Percentiles rank a stretch among this genome's conserved stretches.
phyloP scores from a whole-genome alignment of 768 basidiomycete species.

The Auriculariales sp. region DNA sequence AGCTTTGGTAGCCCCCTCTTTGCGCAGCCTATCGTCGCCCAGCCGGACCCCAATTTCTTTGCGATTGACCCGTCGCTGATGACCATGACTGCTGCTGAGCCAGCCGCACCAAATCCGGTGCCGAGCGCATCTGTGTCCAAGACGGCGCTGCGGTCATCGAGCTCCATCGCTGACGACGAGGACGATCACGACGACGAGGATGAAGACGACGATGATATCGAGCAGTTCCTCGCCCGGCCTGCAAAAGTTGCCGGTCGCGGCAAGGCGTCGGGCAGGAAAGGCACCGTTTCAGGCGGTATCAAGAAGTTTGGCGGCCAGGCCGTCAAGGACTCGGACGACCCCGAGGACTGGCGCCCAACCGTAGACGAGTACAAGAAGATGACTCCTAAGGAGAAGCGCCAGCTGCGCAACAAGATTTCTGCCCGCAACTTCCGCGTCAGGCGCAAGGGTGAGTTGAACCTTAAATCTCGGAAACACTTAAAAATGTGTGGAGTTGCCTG shows the following conservation, averaged over 20 bases:
- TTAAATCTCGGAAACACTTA: constrained; percentile 3
- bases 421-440: constrained; percentile 91
- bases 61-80: constrained; percentile 62
- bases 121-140: not conserved
- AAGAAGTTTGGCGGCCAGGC: constrained; percentile 15
- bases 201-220: constrained; percentile 21
- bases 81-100: constrained; percentile 15
- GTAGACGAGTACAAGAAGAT: constrained; percentile 94
- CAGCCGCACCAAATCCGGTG: not conserved
- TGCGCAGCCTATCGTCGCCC: constrained; percentile 15
- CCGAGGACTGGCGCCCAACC: constrained; percentile 72
- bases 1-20: constrained; percentile 27
- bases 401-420: constrained; percentile 91
- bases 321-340: constrained; percentile 36
- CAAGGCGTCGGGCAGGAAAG: constrained; percentile 41
- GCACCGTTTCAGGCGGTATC: constrained; percentile 60
- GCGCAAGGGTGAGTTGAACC: constrained; percentile 54
- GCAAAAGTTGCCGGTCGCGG: constrained; percentile 46
- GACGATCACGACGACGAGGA: constrained; percentile 20
- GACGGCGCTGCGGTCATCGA: not conserved
- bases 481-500: too few relatives aligned
- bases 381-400: constrained; percentile 89
- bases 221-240: too few relatives aligned
- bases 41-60: constrained; percentile 11
- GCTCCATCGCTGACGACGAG: constrained; percentile 22